Evolutionary conservation across 179 eudicot species (phyloP), one percentile per base, ranked within the genome.

Genomic region (Amaranthus tricolor): DNA sequence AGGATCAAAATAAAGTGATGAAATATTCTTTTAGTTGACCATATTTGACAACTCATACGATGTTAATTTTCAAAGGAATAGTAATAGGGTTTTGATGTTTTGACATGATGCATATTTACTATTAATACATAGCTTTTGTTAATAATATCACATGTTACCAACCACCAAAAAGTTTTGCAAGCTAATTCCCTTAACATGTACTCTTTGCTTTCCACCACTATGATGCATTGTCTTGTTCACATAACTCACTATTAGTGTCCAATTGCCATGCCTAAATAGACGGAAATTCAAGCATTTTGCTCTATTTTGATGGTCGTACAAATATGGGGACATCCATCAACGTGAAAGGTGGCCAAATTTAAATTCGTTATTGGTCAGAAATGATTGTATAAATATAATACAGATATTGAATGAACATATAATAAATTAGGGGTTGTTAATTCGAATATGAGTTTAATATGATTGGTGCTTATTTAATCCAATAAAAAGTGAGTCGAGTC

Each of bases 1-100:
- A 58, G 62, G 40, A 74, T 13, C 21, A 49, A 73, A 31, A 53
- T 57, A 53, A 74, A 56, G 68, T 56, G 17, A 19, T 74, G 82
- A 61, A 70, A 62, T 55, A 68, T 74, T 31, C 61, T 59, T 60
- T 63, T 6, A 40, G 67, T 79, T 79, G 82, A 79, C 82, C 63
- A 14, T 63, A 24, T 54, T 59, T 68, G 48, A 67, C 61, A 67
- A 66, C 59, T 9, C 21, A 52, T 16, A 56, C 56, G n/a, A 74
- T 50, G 77, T 40, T 43, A 59, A 31, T 31, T 71, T 44, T 56
- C 66, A 71, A 59, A 15, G 14, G 60, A 66, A 20, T 31, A 31
- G 40, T 31, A 24, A 14, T 40, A 40, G n/a, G 52, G 48, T 40
- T 7, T 7, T 66, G 52, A 45, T 65, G 17, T 73, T 50, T 48